Percentiles rank a stretch among this genome's conserved stretches.
phyloP scores from a whole-genome alignment of 31 red algal species.

The Asparagopsis taxiformis region DNA sequence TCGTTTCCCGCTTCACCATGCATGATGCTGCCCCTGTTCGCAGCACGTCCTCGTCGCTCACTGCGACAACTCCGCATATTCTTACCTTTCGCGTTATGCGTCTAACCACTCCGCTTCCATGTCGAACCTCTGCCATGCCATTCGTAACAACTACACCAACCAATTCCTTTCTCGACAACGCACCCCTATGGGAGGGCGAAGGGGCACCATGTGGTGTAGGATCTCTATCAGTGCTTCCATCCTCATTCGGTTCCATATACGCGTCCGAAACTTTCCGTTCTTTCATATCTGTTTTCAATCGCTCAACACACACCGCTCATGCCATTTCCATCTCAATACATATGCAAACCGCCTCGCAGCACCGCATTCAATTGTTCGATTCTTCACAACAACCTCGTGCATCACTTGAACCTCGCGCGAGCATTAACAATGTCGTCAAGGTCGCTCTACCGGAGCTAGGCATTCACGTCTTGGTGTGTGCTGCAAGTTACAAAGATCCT shows the following conservation, averaged over 20 bases:
- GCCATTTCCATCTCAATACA: constrained; percentile 40
- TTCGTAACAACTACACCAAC: constrained; percentile 24
- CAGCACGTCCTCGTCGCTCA: not conserved
- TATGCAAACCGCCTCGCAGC: constrained; percentile 53
- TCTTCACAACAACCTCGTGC: constrained; percentile 5
- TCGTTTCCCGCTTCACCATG: constrained; percentile 29
- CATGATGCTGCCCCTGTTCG: constrained; percentile 33
- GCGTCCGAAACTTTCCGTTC: constrained; percentile 76
- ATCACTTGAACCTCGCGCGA: not conserved
- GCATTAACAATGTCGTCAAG: constrained; percentile 56
- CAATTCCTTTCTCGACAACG: constrained; percentile 4
- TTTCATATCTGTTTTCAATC: constrained; percentile 65
- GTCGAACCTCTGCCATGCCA: constrained; percentile 39
- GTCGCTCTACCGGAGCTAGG: constrained; percentile 55
- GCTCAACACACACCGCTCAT: constrained; percentile 30
- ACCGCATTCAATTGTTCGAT: constrained; percentile 25
- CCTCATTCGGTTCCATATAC: constrained; percentile 73
- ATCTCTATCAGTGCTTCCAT: constrained; percentile 58
- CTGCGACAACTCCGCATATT: constrained; percentile 30
- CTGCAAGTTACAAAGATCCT: constrained; percentile 28
- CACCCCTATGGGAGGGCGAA: constrained; percentile 63
- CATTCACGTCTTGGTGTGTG: constrained; percentile 60
- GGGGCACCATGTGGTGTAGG: constrained; percentile 68
- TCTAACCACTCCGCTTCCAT: constrained; percentile 53
- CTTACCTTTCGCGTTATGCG: constrained; percentile 76